Conservation (phyloP, 2,329 filamentous ascomycete genomes). For the Diaporthe vexans region DNA sequence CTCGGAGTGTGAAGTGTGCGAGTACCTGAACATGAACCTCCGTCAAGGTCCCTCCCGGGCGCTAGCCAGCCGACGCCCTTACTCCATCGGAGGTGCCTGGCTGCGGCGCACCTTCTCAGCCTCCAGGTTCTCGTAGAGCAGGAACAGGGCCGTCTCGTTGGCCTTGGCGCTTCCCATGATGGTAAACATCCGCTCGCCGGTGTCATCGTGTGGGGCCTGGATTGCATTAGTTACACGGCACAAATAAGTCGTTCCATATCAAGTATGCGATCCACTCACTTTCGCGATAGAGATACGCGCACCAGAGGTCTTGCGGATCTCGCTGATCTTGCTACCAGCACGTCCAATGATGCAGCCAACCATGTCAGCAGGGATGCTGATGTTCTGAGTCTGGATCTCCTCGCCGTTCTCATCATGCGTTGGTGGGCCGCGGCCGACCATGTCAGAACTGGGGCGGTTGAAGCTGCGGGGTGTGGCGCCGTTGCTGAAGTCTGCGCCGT, state of each 20-base stretch:
- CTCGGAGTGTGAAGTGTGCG: slow-evolving; percentile 40
- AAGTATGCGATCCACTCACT: slow-evolving; percentile 56
- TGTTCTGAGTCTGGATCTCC: slow-evolving; percentile 98
- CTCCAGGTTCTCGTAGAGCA: slow-evolving; percentile 98
- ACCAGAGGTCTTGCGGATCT: slow-evolving; percentile 96
- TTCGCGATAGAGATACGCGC: slow-evolving; percentile 98
- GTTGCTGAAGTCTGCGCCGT: slow-evolving; percentile 97
- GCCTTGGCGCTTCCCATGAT: slow-evolving; percentile 96
- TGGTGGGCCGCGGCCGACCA: slow-evolving; percentile 82
- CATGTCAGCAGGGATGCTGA: slow-evolving; percentile 99
- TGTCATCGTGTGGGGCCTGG: slow-evolving; percentile 92
- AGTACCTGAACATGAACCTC: slow-evolving; percentile 44
- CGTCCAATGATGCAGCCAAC: slow-evolving; percentile 99
- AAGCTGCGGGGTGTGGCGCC: slow-evolving; percentile 73
- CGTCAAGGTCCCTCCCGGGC: slow-evolving; percentile 38
- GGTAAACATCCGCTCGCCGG: slow-evolving; percentile 99
- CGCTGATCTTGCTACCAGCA: slow-evolving; percentile 95
- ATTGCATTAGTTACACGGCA: slow-evolving; percentile 42
- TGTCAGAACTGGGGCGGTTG: slow-evolving; percentile 86
- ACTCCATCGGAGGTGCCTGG: slow-evolving; percentile 74
- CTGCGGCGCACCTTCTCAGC: slow-evolving; percentile 99
- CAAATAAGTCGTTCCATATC: background rate
- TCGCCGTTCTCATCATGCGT: slow-evolving; percentile 96
- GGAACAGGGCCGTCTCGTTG: slow-evolving; percentile 95
- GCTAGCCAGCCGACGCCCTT: slow-evolving; percentile 47